Conservation (phyloP, 192 early-diverging fungal genomes). For the Linnemannia zychae region DNA sequence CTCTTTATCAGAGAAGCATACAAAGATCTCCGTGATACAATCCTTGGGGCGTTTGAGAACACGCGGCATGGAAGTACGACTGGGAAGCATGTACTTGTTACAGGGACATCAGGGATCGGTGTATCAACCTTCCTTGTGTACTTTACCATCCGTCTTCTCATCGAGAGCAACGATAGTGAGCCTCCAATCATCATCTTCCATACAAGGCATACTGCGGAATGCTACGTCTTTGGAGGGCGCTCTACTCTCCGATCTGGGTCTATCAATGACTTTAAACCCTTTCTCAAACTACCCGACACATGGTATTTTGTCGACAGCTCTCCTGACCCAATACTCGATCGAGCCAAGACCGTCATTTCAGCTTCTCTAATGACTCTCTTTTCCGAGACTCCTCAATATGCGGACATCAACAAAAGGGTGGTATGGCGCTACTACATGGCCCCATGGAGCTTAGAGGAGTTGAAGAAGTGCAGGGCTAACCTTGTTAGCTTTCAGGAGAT, state of each 20-base stretch:
- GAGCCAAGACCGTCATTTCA: conserved; percentile 20
- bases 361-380: conserved; percentile 14
- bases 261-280: no score
- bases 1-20: conserved; percentile 2
- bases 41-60: no score
- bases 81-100: no score
- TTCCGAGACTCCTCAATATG: conserved; percentile 1
- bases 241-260: not conserved
- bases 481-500: conserved; percentile 1
- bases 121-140: no score
- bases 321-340: conserved; percentile 19
- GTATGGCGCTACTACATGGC: not conserved
- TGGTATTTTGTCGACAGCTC: conserved; percentile 16
- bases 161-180: conserved; percentile 11
- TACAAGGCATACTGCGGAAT: not conserved
- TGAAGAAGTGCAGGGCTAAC: conserved; percentile 1
- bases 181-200: conserved; percentile 36
- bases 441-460: conserved; percentile 23
- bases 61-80: not conserved
- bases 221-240: conserved; percentile 12
- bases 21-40: no score
- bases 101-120: no score
- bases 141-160: no score
- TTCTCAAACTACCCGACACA: no score
- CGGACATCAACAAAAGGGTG: conserved; percentile 17